Percentiles rank a stretch among this genome's conserved stretches.
Evolutionary conservation across 176 grass and related monocot genomes (phyloP).

Genomic region (Chrysopogon serrulatus): DNA sequence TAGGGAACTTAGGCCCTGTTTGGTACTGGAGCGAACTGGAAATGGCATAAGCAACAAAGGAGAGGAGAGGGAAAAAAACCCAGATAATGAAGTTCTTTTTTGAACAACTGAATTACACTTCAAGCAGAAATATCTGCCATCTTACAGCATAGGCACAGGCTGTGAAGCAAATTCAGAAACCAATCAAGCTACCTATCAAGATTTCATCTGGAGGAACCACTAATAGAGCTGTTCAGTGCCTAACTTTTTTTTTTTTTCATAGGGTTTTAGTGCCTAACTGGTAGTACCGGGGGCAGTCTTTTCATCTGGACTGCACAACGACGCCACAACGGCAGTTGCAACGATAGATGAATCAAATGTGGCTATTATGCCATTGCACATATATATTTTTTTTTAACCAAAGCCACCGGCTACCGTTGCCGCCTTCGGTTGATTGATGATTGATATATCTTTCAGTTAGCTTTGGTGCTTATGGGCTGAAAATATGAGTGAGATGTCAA

Average conservation of each 20-base stretch:
- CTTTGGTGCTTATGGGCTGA: no score
- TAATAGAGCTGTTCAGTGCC: background rate
- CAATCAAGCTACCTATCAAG: background rate
- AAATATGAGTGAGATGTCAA: no score
- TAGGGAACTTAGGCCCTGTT: no score
- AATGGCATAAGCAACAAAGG: background rate
- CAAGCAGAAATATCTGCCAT: background rate
- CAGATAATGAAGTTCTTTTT: background rate
- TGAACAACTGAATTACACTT: background rate
- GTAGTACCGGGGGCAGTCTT: constrained; percentile 7
- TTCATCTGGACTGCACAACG: background rate
- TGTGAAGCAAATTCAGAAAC: background rate
- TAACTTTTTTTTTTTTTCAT: no score
- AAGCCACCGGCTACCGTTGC: no score
- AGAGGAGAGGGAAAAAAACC: background rate
- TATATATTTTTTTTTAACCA: no score
- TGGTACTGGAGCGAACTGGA: background rate
- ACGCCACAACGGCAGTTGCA: constrained; percentile 27
- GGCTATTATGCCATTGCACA: no score
- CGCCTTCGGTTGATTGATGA: background rate
- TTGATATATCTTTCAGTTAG: background rate
- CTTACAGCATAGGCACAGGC: constrained; percentile 1
- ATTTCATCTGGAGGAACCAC: no score
- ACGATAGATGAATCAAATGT: constrained; percentile 24
- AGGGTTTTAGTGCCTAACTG: constrained; percentile 14